These are phyloP conservation scores for Arthrobotrys entomopaga DNA, from an alignment of 2,329 filamentous ascomycete species.

Conservation along the genomic window DNA sequence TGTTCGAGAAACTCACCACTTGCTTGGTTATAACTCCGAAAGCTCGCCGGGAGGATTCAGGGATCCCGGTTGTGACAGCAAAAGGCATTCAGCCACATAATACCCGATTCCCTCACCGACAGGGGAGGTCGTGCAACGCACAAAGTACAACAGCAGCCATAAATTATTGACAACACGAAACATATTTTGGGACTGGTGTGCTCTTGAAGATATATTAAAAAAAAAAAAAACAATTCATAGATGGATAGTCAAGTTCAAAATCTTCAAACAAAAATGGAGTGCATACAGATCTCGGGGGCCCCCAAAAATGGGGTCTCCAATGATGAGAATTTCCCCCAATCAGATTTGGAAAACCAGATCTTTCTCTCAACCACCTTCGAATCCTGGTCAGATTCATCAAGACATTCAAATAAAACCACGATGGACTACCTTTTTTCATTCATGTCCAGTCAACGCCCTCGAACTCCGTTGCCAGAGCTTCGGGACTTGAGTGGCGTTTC, in stretches of 20 bases:
- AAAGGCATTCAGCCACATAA: background rate
- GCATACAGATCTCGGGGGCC: background rate
- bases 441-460: background rate
- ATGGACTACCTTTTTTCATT: conserved; percentile 32
- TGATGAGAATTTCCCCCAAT: background rate
- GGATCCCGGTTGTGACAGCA: background rate
- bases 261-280: conserved; percentile 24
- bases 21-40: background rate
- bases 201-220: background rate
- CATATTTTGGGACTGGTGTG: conserved; percentile 11
- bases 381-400: background rate
- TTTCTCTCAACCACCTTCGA: conserved; percentile 2
- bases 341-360: background rate
- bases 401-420: conserved; percentile 13
- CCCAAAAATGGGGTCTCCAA: conserved; percentile 12
- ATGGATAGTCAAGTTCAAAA: conserved; percentile 15
- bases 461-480: conserved; percentile 12
- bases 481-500: conserved; percentile 28
- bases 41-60: too few relatives aligned
- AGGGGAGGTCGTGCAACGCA: conserved; percentile 34
- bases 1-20: too few relatives aligned
- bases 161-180: conserved; percentile 9
- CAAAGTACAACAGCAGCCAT: conserved; percentile 42
- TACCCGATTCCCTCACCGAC: background rate
- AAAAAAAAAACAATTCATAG: conserved; percentile 1